Conservation (phyloP, 202 grass and related monocot genomes). For the Elaeis oleifera region DNA sequence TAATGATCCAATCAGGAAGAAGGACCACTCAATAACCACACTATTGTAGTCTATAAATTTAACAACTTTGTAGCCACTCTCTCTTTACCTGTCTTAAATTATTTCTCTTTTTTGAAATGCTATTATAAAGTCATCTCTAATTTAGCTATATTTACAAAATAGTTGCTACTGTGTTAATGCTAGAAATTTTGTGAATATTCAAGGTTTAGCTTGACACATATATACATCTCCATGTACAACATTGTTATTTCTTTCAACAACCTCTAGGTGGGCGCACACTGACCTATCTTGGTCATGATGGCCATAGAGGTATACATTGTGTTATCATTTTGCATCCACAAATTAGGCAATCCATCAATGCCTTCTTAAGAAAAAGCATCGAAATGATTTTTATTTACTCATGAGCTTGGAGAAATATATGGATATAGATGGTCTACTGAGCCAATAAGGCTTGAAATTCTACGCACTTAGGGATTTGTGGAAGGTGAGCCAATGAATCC, state of each 20-base stretch:
- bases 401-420: slow-evolving; percentile 15
- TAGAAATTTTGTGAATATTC: no score
- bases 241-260: slow-evolving; percentile 16
- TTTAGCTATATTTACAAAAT: no score
- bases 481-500: slow-evolving; percentile 24
- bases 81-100: no score
- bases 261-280: slow-evolving; percentile 35
- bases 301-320: slow-evolving; percentile 28
- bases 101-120: no score
- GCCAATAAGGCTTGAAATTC: slow-evolving; percentile 24
- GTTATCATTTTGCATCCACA: neutral
- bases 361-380: neutral
- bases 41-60: no score
- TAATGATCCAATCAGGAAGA: no score
- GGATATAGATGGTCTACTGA: slow-evolving; percentile 20
- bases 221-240: neutral
- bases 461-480: slow-evolving; percentile 23
- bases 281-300: slow-evolving; percentile 25
- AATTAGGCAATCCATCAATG: neutral
- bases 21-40: no score
- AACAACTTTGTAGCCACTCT: no score
- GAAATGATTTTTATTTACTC: slow-evolving; percentile 3
- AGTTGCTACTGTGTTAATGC: no score
- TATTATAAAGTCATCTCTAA: no score
- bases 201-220: no score